phyloP scores from a whole-genome alignment of 495 filamentous ascomycete species.

The Neurospora africana region DNA sequence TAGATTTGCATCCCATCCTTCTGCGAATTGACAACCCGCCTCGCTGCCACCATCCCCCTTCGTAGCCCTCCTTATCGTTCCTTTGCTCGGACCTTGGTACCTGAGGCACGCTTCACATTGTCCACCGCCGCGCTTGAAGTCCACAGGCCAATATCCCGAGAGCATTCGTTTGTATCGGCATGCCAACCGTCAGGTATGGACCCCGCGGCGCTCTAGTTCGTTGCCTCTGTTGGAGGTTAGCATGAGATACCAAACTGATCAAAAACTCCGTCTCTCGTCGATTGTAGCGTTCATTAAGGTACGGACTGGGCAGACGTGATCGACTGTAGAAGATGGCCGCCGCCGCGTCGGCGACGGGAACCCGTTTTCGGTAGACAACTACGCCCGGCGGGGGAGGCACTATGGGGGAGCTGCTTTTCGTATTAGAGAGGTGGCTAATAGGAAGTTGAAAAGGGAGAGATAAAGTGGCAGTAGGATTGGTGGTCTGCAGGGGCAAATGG shows the following conservation, averaged over 20 bases:
- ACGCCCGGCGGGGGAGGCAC: background rate
- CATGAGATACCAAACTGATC: background rate
- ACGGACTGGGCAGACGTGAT: background rate
- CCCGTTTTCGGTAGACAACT: background rate
- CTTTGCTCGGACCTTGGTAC: background rate
- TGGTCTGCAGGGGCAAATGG: background rate
- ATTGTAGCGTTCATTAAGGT: background rate
- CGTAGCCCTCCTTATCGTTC: too few relatives aligned
- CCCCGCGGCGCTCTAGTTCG: background rate
- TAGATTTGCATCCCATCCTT: background rate
- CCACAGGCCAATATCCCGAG: background rate
- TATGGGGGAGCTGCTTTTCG: background rate
- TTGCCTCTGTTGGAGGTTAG: background rate
- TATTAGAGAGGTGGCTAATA: too few relatives aligned
- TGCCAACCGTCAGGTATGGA: background rate
- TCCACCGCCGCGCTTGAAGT: background rate
- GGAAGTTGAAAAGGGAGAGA: too few relatives aligned
- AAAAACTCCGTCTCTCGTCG: accelerated
- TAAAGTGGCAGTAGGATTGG: background rate
- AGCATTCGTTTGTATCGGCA: background rate
- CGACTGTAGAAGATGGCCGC: background rate
- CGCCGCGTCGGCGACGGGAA: background rate
- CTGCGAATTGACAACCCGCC: background rate
- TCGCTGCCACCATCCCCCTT: background rate
- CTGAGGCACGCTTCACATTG: background rate